Evolutionary conservation across 2,329 filamentous ascomycete species (phyloP), one percentile per base, ranked within the genome.

Genomic region (Aspergillus tubingensis): DNA sequence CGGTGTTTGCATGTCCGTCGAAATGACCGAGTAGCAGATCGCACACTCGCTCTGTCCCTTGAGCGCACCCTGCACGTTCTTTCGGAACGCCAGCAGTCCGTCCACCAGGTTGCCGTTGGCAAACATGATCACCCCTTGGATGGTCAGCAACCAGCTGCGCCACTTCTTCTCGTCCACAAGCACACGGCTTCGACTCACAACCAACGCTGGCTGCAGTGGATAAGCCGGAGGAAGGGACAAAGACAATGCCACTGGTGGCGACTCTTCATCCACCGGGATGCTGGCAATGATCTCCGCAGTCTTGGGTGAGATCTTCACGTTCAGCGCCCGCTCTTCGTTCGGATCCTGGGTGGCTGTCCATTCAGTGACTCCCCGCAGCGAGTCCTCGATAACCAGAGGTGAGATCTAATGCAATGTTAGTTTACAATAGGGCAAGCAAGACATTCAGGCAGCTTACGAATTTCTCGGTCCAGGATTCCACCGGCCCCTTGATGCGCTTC

Each of bases 11-110:
- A 91, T 91, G 75, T 97, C 93, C 7, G 86, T 87, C 17, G 91
- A 91, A 65, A 99, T 91, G 72, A 99, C 92, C 61, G 89, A 92
- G 80, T 98, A 98, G 81, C 94, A 98, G 73, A 98, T 98, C 8
- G 95, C 92, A 73, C 95, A 99, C 76, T 99, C 95, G 19, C 86
- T 91, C 77, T 98, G 93, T 38, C 93, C 95, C 79, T 96, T 95
- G 66, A 99, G 83, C 3, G 91, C 91, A 1, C 92, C 91, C 13
- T 89, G 86, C 11, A 99, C 89, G 74, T 98, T 98, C 64, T 89
- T 86, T 65, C 91, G 87, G 82, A 96, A 98, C 8, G 91, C 88
- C 11, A 88, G 83, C 30, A 99, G 81, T 1, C 93, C 95, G 68
- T 98, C 94, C 57, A 93, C 90, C 59, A 99, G 86, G 72, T 86